Base-by-base conservation (phyloP, 139 green algal species). In the Chlorokybus atmophyticus region DNA sequence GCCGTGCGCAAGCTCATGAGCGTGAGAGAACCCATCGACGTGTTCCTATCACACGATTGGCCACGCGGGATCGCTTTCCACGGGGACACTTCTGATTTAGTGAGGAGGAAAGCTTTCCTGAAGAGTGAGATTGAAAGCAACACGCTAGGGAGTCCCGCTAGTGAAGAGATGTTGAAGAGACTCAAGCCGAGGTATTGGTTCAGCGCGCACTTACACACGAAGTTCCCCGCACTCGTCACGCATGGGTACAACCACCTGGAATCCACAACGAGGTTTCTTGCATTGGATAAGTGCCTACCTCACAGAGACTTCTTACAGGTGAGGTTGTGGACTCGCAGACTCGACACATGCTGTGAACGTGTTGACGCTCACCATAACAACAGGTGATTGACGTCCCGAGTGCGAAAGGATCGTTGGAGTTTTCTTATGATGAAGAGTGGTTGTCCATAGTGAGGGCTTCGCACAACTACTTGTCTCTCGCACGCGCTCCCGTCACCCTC, bases 11-110 rank as follows among this genome's bases (percentile, higher is more conserved):
- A 82, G 40, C 73, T 97, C 44, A 23, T 38, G 19, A 32, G 21
- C 19, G 66, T 95, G 23, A 50, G 67, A 27, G 50, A 80, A 51
- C 71, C 68, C 1, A 41, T 93, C 40, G 85, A 96, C 61, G 64
- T 96, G 0, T 93, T 95, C 47, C 63, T 99, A 3, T 90, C 77
- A 0, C 91, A 99, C 79, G 91, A 99, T 75, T 99, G 91, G 91
- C 91, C 91, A 4, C 59, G 73, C 19, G 77, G 80, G 50, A 86
- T 99, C 29, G 77, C 74, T 0, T 49, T 72, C 6, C 78, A 90
- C 57, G 91, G 91, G 24, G 66, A 95, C 76, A 71, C 62, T 27
- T 35, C 77, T 8, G 60, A 48, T 44, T 82, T 99, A 32, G 68
- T 96, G 23, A 49, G 68, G 2, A 64, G 58, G 1, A 99, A 99